A percentile compares a stretch with the other conserved stretches of the same genome.
Evolutionary conservation across 306 rosid species (phyloP).

Genomic region (Begonia fuchsioides): DNA sequence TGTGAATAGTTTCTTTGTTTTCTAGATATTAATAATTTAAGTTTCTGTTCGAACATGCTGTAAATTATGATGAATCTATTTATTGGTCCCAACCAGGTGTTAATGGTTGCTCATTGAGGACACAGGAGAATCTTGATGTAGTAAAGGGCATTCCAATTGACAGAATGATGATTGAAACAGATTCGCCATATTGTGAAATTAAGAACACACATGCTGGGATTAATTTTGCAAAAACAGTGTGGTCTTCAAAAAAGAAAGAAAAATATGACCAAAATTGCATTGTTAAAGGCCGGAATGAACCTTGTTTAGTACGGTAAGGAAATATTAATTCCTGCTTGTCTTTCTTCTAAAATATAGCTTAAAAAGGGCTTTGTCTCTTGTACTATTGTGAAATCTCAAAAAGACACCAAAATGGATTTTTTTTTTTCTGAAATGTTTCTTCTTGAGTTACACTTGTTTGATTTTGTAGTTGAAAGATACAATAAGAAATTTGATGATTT

Average conservation of each 20-base stretch:
- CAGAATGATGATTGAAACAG: constrained; percentile 90
- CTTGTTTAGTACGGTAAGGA: constrained; percentile 73
- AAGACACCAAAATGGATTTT: not conserved
- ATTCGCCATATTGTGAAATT: constrained; percentile 89
- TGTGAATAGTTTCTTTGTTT: too few species aligned
- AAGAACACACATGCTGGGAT: constrained; percentile 86
- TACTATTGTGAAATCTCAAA: too few species aligned
- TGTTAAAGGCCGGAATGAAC: constrained; percentile 92
- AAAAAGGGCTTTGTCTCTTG: too few species aligned
- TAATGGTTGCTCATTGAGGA: constrained; percentile 85
- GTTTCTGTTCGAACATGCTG: not conserved
- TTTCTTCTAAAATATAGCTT: too few species aligned
- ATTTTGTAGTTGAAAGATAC: too few species aligned
- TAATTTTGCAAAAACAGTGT: constrained; percentile 52
- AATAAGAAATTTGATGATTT: constrained; percentile 12
- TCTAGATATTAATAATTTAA: not conserved
- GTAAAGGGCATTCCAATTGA: constrained; percentile 68
- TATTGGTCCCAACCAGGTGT: constrained; percentile 39
- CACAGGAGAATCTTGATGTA: constrained; percentile 64
- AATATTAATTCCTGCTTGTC: not conserved
- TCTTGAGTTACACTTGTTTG: not conserved
- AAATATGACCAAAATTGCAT: constrained; percentile 56
- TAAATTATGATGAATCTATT: not conserved
- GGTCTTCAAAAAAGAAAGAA: constrained; percentile 93
- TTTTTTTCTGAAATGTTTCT: not conserved